Evolutionary conservation across 2,329 filamentous ascomycete genomes (phyloP), one percentile per base, ranked within the genome.

Genomic region (Berkeleyomyces rouxiae): DNA sequence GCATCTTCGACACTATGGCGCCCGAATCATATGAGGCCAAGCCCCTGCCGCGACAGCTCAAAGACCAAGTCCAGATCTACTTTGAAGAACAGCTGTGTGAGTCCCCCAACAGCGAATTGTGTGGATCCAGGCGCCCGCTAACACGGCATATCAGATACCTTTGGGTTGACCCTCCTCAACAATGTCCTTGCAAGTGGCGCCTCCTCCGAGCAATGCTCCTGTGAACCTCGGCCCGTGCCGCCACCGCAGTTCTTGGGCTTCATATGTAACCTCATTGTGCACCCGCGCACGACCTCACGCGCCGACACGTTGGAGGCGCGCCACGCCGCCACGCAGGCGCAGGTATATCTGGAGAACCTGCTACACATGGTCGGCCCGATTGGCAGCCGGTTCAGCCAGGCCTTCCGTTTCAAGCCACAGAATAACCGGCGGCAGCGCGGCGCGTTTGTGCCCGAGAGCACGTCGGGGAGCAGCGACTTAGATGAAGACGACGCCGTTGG

Each of bases 231-330:
- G 9, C 81, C 80, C 64, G 74, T 90, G 16, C 88, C 92, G 0
- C 82, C 87, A 2, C 79, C 86, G 0, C 81, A 82, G 63, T 85
- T 92, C 67, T 77, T 97, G 33, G 85, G 88, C 6, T 77, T 96
- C 7, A 79, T 90, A n/a, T 83, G 80, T 51, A 93, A 89, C 1
- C 77, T 96, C n/a, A 73, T 85, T n/a, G 81, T 93, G 11, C 90
- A 96, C 69, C 92, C 92, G 0, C 75, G 77, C 33, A 82, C 87
- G 66, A 96, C 91, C 0, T 93, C 85, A 2, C 83, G 88, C 59
- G 80, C 86, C 3, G 78, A 79, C 37, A 81, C 82, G 7, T 69
- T 74, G 10, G 83, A 87, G 23, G 80, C 82, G 61, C 73, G 79
- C 61, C 78, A 84, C 58, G 81, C 88, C 7, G 78, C 88, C 2